Conservation (phyloP, 225 moss, liverwort and hornwort genomes). For the Ulota crispa region DNA sequence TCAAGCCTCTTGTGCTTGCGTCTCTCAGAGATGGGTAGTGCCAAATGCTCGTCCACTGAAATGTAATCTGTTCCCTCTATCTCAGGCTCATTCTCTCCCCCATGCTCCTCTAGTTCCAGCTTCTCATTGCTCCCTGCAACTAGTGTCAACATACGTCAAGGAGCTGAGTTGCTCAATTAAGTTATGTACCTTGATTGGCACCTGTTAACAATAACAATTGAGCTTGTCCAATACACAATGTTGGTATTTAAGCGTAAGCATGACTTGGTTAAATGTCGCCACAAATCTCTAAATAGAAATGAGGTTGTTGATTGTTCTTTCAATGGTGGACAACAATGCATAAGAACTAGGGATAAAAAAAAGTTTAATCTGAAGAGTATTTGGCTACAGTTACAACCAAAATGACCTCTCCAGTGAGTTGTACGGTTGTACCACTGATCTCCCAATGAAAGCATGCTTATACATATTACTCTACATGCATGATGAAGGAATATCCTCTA, state of each 20-base stretch:
- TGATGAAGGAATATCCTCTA: background rate
- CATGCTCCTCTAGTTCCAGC: slow-evolving; percentile 23
- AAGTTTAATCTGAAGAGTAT: background rate
- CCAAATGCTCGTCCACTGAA: slow-evolving; percentile 34
- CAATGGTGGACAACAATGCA: background rate
- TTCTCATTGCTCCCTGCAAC: slow-evolving; percentile 26
- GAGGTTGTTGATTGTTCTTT: background rate
- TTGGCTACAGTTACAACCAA: fast-evolving
- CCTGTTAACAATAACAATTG: fast-evolving
- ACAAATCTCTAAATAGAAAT: background rate
- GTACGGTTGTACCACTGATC: background rate
- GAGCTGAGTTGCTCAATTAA: no score
- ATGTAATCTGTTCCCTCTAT: slow-evolving; percentile 14
- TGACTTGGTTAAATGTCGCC: background rate
- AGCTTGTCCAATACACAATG: no score
- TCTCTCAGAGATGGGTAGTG: slow-evolving; percentile 45
- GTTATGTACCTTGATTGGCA: no score
- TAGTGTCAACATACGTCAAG: background rate
- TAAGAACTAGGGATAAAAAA: background rate
- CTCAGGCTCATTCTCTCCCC: slow-evolving; percentile 9
- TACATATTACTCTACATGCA: background rate
- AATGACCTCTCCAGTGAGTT: background rate
- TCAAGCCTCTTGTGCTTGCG: slow-evolving; percentile 53
- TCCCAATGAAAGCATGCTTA: fast-evolving
- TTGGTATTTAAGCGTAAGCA: background rate